Evolutionary conservation across 495 filamentous ascomycete species (phyloP).

Genomic region (Symbiotaphrina buchneri): DNA sequence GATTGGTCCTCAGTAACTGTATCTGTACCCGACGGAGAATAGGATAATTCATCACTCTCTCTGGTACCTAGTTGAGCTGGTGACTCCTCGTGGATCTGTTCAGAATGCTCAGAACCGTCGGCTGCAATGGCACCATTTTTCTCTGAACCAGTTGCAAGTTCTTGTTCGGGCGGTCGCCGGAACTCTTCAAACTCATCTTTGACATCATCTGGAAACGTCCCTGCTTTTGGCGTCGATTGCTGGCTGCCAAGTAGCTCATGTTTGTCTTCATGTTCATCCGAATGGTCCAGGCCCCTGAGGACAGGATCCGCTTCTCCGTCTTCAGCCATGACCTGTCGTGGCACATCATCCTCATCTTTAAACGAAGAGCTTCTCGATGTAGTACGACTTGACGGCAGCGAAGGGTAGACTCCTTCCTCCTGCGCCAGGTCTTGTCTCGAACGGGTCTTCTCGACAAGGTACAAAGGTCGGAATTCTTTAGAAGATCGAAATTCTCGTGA

Average conservation of each 20-base stretch:
- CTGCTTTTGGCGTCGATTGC: slow-evolving; percentile 4
- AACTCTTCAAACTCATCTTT: no score
- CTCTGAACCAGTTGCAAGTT: no score
- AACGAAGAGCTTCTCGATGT: slow-evolving; percentile 6
- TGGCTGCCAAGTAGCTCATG: slow-evolving; percentile 1
- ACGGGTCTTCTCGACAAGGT: slow-evolving; percentile 18
- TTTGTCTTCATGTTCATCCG: neutral
- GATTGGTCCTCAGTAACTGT: no score
- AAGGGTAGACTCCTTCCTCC: slow-evolving; percentile 11
- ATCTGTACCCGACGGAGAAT: no score
- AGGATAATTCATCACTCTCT: no score
- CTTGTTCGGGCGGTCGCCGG: no score
- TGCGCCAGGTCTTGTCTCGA: slow-evolving; percentile 13
- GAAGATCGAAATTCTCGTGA: slow-evolving; percentile 12
- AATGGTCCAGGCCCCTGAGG: slow-evolving; percentile 3
- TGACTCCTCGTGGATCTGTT: no score
- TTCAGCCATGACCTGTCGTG: slow-evolving; percentile 1
- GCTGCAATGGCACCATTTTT: no score
- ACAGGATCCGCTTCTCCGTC: slow-evolving; percentile 2
- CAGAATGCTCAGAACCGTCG: no score
- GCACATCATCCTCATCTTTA: neutral
- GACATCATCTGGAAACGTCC: slow-evolving; percentile 1
- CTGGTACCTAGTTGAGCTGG: no score
- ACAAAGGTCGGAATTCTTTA: slow-evolving; percentile 15
- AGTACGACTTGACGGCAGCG: slow-evolving; percentile 12